Percentiles rank a stretch among this genome's conserved stretches.
Evolutionary conservation across 177 flowering plant genomes (phyloP).

Genomic region (Tripterygium wilfordii): DNA sequence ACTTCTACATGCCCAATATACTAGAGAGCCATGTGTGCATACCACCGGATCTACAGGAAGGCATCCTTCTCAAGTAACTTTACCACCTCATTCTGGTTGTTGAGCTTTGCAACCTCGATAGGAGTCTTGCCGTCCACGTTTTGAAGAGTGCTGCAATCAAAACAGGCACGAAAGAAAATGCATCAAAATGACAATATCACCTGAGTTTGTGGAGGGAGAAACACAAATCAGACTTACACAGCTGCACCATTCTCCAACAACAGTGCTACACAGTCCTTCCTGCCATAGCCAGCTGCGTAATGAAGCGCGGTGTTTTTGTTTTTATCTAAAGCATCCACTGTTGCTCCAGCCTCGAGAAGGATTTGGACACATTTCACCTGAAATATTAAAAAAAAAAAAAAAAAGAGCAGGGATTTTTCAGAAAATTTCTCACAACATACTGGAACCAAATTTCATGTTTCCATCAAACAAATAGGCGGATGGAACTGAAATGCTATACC

Average conservation of each 20-base stretch:
- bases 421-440: too few species aligned
- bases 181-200: too few species aligned
- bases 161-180: too few species aligned
- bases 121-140: constrained; percentile 96
- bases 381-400: too few species aligned
- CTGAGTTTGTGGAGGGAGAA: too few species aligned
- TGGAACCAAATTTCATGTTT: too few species aligned
- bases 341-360: constrained; percentile 84
- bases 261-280: constrained; percentile 92
- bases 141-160: constrained; percentile 70
- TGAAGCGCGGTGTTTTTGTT: constrained; percentile 96
- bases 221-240: constrained; percentile 93
- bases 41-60: constrained; percentile 38
- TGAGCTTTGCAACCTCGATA: constrained; percentile 92
- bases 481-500: too few species aligned
- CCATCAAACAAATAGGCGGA: too few species aligned
- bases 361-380: constrained; percentile 83
- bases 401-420: too few species aligned
- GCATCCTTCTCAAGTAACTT: constrained; percentile 93
- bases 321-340: constrained; percentile 86
- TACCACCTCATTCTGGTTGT: constrained; percentile 82
- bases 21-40: not conserved
- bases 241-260: constrained; percentile 88
- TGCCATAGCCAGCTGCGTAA: constrained; percentile 97
- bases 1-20: not conserved